Evolutionary conservation across 2,329 filamentous ascomycete genomes (phyloP).

Genomic region (Phoma sp.): DNA sequence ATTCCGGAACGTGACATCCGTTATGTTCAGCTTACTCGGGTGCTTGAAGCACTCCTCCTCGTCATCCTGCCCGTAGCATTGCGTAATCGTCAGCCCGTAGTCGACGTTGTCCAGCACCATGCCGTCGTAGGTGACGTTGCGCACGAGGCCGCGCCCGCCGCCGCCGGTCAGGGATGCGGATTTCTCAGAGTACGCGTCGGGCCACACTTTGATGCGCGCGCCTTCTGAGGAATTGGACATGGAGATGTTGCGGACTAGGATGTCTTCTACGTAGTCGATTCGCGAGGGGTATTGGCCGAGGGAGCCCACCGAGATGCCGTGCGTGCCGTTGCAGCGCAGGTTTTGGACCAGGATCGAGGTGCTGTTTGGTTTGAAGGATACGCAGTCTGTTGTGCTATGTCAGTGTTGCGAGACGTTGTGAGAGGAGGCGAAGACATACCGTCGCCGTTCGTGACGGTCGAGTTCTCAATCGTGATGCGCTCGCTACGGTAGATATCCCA

Average conservation of each 20-base stretch:
- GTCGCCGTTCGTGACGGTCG: conserved; percentile 58
- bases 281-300: conserved; percentile 68
- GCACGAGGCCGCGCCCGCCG: conserved; percentile 65
- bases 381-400: conserved; percentile 55
- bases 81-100: conserved; percentile 65
- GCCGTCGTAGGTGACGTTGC: conserved; percentile 69
- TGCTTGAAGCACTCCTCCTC: conserved; percentile 22
- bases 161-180: conserved; percentile 66
- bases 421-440: conserved; percentile 26
- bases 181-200: conserved; percentile 60
- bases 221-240: conserved; percentile 33
- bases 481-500: conserved; percentile 65
- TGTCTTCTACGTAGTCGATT: conserved; percentile 68
- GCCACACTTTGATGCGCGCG: conserved; percentile 55
- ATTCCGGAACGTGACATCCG: conserved; percentile 13
- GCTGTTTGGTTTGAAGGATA: conserved; percentile 72
- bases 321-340: conserved; percentile 69
- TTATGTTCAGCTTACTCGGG: conserved; percentile 19
- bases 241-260: conserved; percentile 56
- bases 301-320: conserved; percentile 72
- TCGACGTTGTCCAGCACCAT: conserved; percentile 67
- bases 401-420: background rate
- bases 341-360: conserved; percentile 70
- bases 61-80: conserved; percentile 64
- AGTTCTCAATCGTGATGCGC: conserved; percentile 68